A percentile compares a stretch with the other conserved stretches of the same genome.
phyloP scores from a whole-genome alignment of 768 basidiomycete genomes.

The Butyriboletus loyo region DNA sequence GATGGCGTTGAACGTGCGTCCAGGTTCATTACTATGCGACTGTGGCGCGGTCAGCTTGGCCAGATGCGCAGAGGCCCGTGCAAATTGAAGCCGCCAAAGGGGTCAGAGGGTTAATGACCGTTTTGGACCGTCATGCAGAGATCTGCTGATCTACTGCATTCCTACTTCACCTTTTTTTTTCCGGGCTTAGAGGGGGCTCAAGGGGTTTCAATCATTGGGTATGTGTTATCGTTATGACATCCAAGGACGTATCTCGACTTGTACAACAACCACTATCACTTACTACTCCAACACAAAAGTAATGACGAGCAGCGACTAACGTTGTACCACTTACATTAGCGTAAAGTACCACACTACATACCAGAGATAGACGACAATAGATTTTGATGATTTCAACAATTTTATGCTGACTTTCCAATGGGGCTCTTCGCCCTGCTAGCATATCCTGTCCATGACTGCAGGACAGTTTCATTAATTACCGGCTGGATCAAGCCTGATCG shows the following conservation, averaged over 20 bases:
- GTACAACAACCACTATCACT: conserved; percentile 16
- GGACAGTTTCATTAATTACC: conserved; percentile 15
- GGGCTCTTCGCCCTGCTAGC: conserved; percentile 70
- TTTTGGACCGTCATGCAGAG: conserved; percentile 32
- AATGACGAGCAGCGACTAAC: conserved; percentile 20
- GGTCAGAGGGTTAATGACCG: conserved; percentile 36
- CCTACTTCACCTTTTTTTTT: not conserved
- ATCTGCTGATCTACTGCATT: conserved; percentile 16
- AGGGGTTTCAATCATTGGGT: conserved; percentile 16
- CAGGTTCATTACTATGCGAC: conserved; percentile 36
- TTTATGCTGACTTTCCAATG: conserved; percentile 52
- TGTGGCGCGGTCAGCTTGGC: conserved; percentile 34
- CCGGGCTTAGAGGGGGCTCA: conserved; percentile 13
- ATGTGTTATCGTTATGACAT: conserved; percentile 24
- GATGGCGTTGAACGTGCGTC: conserved; percentile 10
- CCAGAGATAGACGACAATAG: conserved; percentile 7
- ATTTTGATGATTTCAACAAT: conserved; percentile 3
- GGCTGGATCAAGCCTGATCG: conserved; percentile 7
- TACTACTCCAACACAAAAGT: conserved; percentile 10
- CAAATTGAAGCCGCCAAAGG: conserved; percentile 35
- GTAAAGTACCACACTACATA: conserved; percentile 13
- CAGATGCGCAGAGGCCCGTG: conserved; percentile 38
- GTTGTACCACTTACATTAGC: conserved; percentile 29
- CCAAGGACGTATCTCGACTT: conserved; percentile 3
- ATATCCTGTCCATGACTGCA: conserved; percentile 94